These are phyloP conservation scores for Thermoascus crustaceus DNA, from an alignment of 2,329 filamentous ascomycete genomes.

Conservation along the genomic window DNA sequence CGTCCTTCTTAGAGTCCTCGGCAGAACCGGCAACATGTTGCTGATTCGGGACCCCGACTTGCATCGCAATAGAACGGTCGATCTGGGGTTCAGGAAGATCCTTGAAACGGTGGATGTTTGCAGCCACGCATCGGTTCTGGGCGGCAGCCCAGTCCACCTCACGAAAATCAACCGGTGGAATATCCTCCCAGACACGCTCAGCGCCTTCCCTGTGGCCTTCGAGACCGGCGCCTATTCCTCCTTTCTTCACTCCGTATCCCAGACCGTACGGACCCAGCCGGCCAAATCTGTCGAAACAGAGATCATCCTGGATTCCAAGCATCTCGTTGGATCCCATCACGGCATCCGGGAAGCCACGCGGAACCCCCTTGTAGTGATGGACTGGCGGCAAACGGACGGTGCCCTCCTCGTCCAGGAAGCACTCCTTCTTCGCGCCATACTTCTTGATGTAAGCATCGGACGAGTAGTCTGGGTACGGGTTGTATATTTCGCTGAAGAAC, in stretches of 20 bases:
- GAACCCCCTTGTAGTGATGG: conserved; percentile 67
- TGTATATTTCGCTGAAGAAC: conserved; percentile 48
- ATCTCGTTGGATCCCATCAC: conserved; percentile 81
- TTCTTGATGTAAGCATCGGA: conserved; percentile 48
- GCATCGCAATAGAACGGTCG: conserved; percentile 28
- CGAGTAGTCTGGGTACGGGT: conserved; percentile 60
- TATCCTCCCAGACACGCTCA: conserved; percentile 67
- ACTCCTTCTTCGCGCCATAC: conserved; percentile 59
- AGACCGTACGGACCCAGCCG: conserved; percentile 82
- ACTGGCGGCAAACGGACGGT: conserved; percentile 59
- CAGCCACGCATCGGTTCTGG: conserved; percentile 63
- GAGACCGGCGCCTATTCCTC: conserved; percentile 77
- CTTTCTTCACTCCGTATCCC: conserved; percentile 70
- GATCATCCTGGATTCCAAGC: conserved; percentile 67
- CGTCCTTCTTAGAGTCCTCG: conserved; percentile 13
- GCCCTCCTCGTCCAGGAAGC: conserved; percentile 64
- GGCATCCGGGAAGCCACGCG: conserved; percentile 74
- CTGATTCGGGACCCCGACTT: conserved; percentile 18
- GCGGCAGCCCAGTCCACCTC: conserved; percentile 70
- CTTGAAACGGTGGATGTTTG: conserved; percentile 62
- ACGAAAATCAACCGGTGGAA: conserved; percentile 66
- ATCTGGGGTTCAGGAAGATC: conserved; percentile 29
- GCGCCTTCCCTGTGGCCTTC: conserved; percentile 74
- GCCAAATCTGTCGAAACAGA: conserved; percentile 91
- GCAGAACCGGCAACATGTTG: conserved; percentile 9